Base-by-base conservation (phyloP, 352 stramenopile species). In the Thalassiosira ordinaria region DNA sequence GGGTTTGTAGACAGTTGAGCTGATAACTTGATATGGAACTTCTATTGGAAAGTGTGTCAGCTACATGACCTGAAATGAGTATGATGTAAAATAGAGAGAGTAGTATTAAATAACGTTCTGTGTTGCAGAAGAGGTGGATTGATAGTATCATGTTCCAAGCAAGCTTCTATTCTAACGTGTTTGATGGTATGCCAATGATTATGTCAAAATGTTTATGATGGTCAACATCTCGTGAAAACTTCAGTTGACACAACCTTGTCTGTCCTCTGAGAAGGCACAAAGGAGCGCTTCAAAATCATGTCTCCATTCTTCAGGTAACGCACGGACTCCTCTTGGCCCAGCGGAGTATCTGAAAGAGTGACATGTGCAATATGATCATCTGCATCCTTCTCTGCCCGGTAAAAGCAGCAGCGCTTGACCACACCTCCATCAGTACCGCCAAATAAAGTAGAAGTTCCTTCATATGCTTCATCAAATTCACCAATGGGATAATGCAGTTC, bases 241-340 rank as follows among this genome's bases (percentile, higher is more conserved):
- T 80, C 70, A 51, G 65, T 85, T 1, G 77, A 85, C 39, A 77
- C 70, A 51, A 78, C 59, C 60, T 78, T 68, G 29, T 80, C 64
- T 37, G 56, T 41, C 46, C 49, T 27, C 39, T 27, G 27, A 22
- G 47, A 59, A 49, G 67, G 62, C 66, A 56, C 76, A 52, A 84
- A 84, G 1, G 77, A 72, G n/a, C 77, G 55, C 56, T 39, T 71
- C 35, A 86, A 56, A 47, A 81, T 63, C 0, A 88, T 27, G 4
- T 78, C 66, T 3, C 63, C 67, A 53, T 80, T 70, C 62, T 84
- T 87, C 6, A 82, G 20, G 52, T 87, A 89, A 13, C 82, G 59
- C 26, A 49, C 18, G 39, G 78, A 82, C 41, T 87, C 69, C 64
- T 89, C 78, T 69, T 26, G 56, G 3, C 76, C 76, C 44, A 76